Evolutionary conservation across 495 filamentous ascomycete species (phyloP).

Genomic region (Tuber brumale): DNA sequence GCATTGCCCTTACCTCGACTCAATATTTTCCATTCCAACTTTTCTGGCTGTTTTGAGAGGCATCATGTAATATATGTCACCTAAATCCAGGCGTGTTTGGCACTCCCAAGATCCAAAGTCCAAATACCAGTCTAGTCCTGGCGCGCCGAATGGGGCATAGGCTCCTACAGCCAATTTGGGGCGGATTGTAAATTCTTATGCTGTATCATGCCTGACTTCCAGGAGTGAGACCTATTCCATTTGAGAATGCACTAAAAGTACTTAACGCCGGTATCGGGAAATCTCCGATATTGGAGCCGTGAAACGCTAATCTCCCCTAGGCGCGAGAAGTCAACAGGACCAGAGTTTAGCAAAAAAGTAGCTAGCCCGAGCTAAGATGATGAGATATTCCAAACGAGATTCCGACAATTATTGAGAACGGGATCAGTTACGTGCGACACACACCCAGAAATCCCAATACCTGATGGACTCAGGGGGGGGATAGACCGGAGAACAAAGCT

Average conservation of each 20-base stretch:
- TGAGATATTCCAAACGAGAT: not conserved
- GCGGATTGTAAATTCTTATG: not conserved
- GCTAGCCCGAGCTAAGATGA: not conserved
- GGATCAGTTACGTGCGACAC: not conserved
- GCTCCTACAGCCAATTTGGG: not conserved
- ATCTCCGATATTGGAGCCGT: not conserved
- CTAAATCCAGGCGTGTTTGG: no score
- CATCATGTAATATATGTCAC: no score
- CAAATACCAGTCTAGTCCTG: no score
- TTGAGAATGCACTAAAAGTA: not conserved
- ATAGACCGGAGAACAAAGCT: not conserved
- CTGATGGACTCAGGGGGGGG: not conserved
- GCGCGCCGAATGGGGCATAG: no score
- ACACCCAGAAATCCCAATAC: not conserved
- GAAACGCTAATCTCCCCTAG: not conserved
- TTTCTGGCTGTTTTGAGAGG: no score
- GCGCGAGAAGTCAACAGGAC: not conserved
- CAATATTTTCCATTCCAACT: no score
- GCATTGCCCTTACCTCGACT: no score
- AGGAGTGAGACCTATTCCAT: not conserved
- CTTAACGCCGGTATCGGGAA: not conserved
- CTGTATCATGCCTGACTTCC: not conserved
- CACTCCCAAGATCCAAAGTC: no score
- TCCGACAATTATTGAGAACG: not conserved
- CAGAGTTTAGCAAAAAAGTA: not conserved